These are phyloP conservation scores for Populus hybrid DNA, from an alignment of 441 rosid species.

Conservation along the genomic window DNA sequence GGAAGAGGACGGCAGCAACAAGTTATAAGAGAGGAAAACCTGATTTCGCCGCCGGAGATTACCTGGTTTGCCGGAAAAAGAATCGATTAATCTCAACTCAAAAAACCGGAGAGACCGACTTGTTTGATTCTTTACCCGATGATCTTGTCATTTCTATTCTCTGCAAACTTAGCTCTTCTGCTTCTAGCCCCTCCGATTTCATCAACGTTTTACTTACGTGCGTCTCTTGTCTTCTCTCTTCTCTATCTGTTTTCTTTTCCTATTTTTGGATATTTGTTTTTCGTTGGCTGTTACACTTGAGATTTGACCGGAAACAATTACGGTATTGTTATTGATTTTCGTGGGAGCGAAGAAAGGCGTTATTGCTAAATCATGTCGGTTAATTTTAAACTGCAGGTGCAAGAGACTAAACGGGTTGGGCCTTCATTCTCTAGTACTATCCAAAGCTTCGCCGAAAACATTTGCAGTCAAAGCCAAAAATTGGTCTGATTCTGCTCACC, in stretches of 20 bases:
- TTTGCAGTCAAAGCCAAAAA: conserved; percentile 58
- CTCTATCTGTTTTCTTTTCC: not conserved
- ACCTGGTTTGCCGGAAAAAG: conserved; percentile 30
- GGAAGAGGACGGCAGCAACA: not conserved
- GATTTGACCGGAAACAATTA: not conserved
- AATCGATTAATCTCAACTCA: conserved; percentile 26
- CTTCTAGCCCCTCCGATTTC: conserved; percentile 73
- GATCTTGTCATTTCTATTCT: conserved; percentile 73
- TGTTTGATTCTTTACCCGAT: conserved; percentile 68
- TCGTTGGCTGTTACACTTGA: not conserved
- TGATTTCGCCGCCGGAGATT: conserved; percentile 19
- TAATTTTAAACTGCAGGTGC: conserved; percentile 50
- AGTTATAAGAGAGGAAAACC: not conserved
- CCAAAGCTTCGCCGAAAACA: conserved; percentile 54
- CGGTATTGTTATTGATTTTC: not conserved
- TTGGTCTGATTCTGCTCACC: conserved; percentile 79
- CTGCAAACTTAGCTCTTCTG: conserved; percentile 55
- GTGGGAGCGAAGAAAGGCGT: not conserved
- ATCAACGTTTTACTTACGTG: conserved; percentile 67
- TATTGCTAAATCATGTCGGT: not conserved
- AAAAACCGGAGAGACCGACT: conserved; percentile 29
- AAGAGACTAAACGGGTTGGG: conserved; percentile 68
- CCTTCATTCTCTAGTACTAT: conserved; percentile 45
- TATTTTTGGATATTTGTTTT: not conserved
- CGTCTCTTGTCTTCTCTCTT: not conserved